A percentile compares a stretch with the other conserved stretches of the same genome.
phyloP scores from a whole-genome alignment of 2,329 filamentous ascomycete species.

The Fusarium coicis region DNA sequence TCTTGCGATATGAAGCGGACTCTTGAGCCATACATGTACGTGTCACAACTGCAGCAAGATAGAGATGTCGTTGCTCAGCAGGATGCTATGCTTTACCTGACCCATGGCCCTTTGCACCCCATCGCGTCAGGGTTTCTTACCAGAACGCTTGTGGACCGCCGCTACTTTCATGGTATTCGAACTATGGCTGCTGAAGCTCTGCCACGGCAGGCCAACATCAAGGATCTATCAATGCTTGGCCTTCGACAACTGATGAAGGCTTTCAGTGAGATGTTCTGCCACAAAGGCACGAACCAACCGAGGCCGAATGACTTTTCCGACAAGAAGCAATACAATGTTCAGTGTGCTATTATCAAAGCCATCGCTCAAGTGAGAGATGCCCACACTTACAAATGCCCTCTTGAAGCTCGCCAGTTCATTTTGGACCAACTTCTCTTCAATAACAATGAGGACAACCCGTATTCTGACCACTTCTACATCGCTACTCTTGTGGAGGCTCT shows the following conservation, averaged over 20 bases:
- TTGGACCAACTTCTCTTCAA: constrained; percentile 92
- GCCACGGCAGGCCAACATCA: constrained; percentile 76
- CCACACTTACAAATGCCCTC: constrained; percentile 77
- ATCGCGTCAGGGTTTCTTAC: constrained; percentile 90
- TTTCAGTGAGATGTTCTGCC: constrained; percentile 90
- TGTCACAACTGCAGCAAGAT: constrained; percentile 96
- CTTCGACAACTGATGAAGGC: constrained; percentile 85
- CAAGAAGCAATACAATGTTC: constrained; percentile 84
- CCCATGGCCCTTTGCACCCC: constrained; percentile 73
- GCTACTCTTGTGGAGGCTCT: constrained; percentile 77
- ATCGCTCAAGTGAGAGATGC: constrained; percentile 81
- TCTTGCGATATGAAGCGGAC: constrained; percentile 83
- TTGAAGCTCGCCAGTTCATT: constrained; percentile 83
- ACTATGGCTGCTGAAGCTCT: constrained; percentile 84
- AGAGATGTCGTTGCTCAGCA: constrained; percentile 92
- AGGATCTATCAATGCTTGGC: constrained; percentile 78
- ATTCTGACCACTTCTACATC: constrained; percentile 90
- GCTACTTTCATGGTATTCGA: constrained; percentile 94
- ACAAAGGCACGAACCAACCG: constrained; percentile 80
- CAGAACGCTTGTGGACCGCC: constrained; percentile 87
- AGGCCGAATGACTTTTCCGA: constrained; percentile 92
- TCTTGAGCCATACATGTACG: constrained; percentile 96
- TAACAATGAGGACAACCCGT: constrained; percentile 90
- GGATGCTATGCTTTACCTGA: constrained; percentile 80
- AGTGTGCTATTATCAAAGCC: constrained; percentile 83